Percentiles rank a stretch among this genome's conserved stretches.
These are phyloP conservation scores for Melastoma malabathricum DNA, from an alignment of 345 rosid species.

Conservation along the genomic window DNA sequence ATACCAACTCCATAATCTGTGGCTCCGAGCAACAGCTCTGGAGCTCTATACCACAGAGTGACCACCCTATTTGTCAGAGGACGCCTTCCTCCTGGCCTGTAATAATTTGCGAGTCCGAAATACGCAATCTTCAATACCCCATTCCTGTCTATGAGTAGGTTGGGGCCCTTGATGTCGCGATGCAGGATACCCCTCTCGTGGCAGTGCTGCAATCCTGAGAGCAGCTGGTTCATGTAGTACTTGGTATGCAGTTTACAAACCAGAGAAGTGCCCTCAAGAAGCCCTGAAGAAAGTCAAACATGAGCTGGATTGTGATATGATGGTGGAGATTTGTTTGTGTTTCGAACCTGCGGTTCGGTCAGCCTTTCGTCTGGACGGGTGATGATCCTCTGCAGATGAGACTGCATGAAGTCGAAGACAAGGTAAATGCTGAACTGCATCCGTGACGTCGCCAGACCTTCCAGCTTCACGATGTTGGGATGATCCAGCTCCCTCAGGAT, in stretches of 20 bases:
- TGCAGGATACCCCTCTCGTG: constrained; percentile 49
- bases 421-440: constrained; percentile 61
- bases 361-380: constrained; percentile 28
- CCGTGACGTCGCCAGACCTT: constrained; percentile 61
- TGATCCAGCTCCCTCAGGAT: constrained; percentile 52
- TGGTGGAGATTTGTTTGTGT: too few species aligned
- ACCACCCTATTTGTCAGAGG: constrained; percentile 53
- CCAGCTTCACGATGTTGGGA: constrained; percentile 61
- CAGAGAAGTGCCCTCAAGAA: too few species aligned
- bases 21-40: constrained; percentile 47
- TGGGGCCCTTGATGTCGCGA: constrained; percentile 52
- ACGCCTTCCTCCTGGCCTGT: constrained; percentile 15
- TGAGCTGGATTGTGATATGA: too few species aligned
- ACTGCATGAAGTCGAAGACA: constrained; percentile 52
- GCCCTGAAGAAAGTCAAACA: too few species aligned
- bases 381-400: constrained; percentile 41
- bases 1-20: constrained; percentile 44
- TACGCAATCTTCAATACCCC: constrained; percentile 48
- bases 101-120: constrained; percentile 52
- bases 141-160: constrained; percentile 38
- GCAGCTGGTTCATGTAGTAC: constrained; percentile 49
- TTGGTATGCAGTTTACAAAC: constrained; percentile 24
- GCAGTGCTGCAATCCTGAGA: constrained; percentile 49
- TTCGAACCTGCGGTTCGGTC: constrained; percentile 45
- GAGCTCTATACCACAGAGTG: constrained; percentile 60